Base-by-base conservation (phyloP, 176 grass and related monocot genomes). In the Saccharum officinarum region DNA sequence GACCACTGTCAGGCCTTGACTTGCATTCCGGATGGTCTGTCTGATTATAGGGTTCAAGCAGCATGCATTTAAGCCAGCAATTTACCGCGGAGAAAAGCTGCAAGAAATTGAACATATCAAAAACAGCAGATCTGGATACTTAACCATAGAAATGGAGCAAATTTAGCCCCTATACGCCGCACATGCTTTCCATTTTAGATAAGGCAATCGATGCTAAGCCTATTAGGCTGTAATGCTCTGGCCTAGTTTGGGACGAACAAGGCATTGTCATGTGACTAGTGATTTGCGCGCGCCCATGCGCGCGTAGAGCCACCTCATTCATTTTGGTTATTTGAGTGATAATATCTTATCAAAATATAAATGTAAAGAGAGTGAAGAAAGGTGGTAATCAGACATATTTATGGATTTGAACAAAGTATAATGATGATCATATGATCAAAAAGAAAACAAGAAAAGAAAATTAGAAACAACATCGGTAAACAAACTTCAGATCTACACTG, bases 41-140 rank as follows among this genome's bases (percentile, higher is more conserved):
- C 74, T 98, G 96, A 67, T 95, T 94, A 80, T 92, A 95, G 59
- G 96, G 96, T 66, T 98, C 96, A 59, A 98, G 71, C 88, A 98
- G 40, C 91, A 95, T 95, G 93, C 96, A 98, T 72, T 98, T 98
- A 50, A 98, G 92, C 93, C 96, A 98, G 80, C 96, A 98, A 86
- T 98, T 98, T 31, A 95, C 85, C 1, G 96, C 93, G 78, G 96
- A 98, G 62, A 98, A 93, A 81, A 95, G 76, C 96, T 98, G 91
- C 89, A 89, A 3, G 18, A 67, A 22, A 83, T 8, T 31, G 67
- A 55, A 78, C 12, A 37, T 3, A 71, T 68, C 23, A 90, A 71
- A 83, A 70, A 22, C 46, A 55, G 7, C 4, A 15, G 22, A 15
- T 70, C 25, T 25, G 20, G 66, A 55, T 85, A 77, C 13, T 26